phyloP scores from a whole-genome alignment of 208 protist genomes.

The Lotmaria passim region DNA sequence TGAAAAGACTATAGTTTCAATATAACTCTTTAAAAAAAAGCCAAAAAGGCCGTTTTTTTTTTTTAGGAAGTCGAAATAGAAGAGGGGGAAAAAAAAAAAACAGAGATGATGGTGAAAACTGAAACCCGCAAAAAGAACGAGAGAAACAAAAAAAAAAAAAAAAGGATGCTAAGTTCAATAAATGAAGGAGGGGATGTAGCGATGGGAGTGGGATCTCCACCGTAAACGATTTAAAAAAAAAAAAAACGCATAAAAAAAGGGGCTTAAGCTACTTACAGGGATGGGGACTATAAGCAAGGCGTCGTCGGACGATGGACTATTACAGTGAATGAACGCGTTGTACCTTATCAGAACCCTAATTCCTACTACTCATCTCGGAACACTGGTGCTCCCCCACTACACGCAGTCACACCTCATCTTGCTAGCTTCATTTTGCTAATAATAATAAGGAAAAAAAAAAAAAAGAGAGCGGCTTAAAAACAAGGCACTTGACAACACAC shows the following conservation, averaged over 20 bases:
- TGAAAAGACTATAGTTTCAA: too few species aligned
- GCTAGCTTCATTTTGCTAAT: neutral
- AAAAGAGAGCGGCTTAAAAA: neutral
- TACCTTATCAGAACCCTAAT: too few species aligned
- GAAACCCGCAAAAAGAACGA: neutral
- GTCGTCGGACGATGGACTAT: too few species aligned
- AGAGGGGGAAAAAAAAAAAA: neutral
- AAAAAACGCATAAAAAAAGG: conserved; percentile 15
- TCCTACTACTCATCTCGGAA: too few species aligned
- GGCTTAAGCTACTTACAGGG: too few species aligned
- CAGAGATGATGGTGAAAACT: neutral
- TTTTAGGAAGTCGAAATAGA: neutral
- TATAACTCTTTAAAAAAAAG: too few species aligned
- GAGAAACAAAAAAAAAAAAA: conserved; percentile 6
- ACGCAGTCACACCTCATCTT: too few species aligned
- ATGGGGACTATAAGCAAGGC: too few species aligned
- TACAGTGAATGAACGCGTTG: too few species aligned
- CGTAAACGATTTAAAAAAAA: too few species aligned
- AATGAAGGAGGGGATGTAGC: neutral
- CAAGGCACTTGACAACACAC: neutral
- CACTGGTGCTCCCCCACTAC: too few species aligned
- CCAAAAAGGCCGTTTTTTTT: neutral
- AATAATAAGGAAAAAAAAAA: conserved; percentile 15
- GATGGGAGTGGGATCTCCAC: too few species aligned
- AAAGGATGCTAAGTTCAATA: neutral